Percentiles rank a stretch among this genome's conserved stretches.
phyloP scores from a whole-genome alignment of 768 basidiomycete genomes.

The Agaricus sinodeliciosus region DNA sequence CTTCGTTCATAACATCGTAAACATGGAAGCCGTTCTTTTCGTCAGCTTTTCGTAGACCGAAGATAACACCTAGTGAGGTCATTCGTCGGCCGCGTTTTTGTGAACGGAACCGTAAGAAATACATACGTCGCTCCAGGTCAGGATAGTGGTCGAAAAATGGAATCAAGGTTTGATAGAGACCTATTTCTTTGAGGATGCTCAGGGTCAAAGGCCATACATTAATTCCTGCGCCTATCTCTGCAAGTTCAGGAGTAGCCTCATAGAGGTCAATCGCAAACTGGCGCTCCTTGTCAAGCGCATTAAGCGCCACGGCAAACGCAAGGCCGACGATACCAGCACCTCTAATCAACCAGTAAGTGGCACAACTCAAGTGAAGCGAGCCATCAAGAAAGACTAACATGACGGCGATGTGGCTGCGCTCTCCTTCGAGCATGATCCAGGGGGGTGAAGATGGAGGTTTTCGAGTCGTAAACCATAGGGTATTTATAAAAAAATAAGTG shows the following conservation, averaged over 20 bases:
- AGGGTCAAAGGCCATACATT: slow-evolving; percentile 23
- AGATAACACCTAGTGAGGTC: neutral
- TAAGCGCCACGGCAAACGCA: slow-evolving; percentile 28
- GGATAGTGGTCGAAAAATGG: slow-evolving; percentile 12
- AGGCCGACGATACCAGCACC: slow-evolving; percentile 37
- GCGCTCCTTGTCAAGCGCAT: slow-evolving; percentile 15
- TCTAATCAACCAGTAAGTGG: slow-evolving; percentile 14
- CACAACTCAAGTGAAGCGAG: too few species aligned
- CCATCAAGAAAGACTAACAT: neutral
- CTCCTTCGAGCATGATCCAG: neutral
- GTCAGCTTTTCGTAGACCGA: slow-evolving; percentile 26
- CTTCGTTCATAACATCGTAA: slow-evolving; percentile 18
- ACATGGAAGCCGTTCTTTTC: slow-evolving; percentile 22
- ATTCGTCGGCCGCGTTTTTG: neutral
- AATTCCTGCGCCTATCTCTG: slow-evolving; percentile 40
- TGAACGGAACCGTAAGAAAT: slow-evolving; percentile 8
- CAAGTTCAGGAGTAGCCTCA: slow-evolving; percentile 31
- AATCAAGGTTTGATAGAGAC: slow-evolving; percentile 8
- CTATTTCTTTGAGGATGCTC: slow-evolving; percentile 10
- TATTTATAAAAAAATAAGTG: too few species aligned
- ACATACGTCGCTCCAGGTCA: slow-evolving; percentile 13
- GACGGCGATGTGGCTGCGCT: slow-evolving; percentile 4
- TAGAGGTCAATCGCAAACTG: slow-evolving; percentile 32
- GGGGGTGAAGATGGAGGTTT: too few species aligned
- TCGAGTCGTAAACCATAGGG: too few species aligned